Conservation (phyloP, 2,329 filamentous ascomycete genomes). For the Penicillium sp. region DNA sequence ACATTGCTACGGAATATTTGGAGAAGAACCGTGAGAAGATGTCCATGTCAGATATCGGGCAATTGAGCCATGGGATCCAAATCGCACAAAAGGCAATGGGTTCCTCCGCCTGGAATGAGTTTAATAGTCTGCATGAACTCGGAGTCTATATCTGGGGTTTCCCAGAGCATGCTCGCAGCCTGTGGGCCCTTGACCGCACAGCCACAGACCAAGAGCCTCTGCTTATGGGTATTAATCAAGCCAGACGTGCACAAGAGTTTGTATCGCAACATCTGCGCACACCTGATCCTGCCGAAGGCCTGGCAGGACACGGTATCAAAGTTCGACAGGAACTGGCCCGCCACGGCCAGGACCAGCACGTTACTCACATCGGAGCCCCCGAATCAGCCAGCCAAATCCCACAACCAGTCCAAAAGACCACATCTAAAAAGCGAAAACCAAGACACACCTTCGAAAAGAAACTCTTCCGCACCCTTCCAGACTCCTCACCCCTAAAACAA, state of each 20-base stretch:
- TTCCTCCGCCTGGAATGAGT: constrained; percentile 62
- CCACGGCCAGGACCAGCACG: constrained; percentile 18
- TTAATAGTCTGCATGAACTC: constrained; percentile 71
- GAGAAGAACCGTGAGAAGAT: constrained; percentile 58
- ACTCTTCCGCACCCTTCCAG: constrained; percentile 26
- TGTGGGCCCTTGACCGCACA: constrained; percentile 64
- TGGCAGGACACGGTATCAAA: constrained; percentile 42
- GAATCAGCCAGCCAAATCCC: constrained; percentile 15
- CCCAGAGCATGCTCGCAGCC: constrained; percentile 55
- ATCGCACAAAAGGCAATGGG: constrained; percentile 58
- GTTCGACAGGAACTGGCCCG: constrained; percentile 30
- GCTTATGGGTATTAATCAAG: constrained; percentile 56
- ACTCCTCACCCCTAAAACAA: constrained; percentile 53
- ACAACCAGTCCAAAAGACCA: constrained; percentile 24
- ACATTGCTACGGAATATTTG: constrained; percentile 66
- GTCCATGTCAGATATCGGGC: constrained; percentile 55
- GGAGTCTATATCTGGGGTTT: constrained; percentile 69
- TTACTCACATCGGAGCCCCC: constrained; percentile 14
- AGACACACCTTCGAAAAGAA: constrained; percentile 34
- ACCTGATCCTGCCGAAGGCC: constrained; percentile 39
- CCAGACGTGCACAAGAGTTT: constrained; percentile 54
- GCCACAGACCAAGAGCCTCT: constrained; percentile 44
- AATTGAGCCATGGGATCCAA: constrained; percentile 62
- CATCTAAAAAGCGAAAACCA: constrained; percentile 25
- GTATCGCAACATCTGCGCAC: constrained; percentile 43